Evolutionary conservation across 2,329 filamentous ascomycete species (phyloP), one percentile per base, ranked within the genome.

Genomic region (Cladorrhinum sp.): DNA sequence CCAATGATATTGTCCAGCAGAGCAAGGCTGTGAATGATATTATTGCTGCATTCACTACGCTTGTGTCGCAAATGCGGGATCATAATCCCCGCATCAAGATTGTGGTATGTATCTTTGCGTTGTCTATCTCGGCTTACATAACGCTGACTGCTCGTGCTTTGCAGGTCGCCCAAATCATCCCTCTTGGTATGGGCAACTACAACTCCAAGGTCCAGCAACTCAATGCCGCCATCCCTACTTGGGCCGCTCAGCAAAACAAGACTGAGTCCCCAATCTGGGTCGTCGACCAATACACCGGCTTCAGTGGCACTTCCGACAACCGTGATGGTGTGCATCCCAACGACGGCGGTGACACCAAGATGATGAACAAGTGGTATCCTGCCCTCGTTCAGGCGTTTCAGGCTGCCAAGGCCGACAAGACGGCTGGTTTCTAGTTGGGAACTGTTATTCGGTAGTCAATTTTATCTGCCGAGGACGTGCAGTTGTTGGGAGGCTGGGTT

Each of bases 1-100:
- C 77, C 48, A 78, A 79, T 62, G 76, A 78, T 55, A 74, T 74
- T 60, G 74, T 75, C 54, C 74, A 75, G 68, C 71, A 76, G 66
- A 75, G 71, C 63, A 76, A 75, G 69, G 65, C 69, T 2, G 66
- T 69, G 0, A 60, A 63, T 29, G 71, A 77, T 41, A 77, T 78
- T 57, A 72, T 78, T 23, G 67, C 71, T 10, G 76, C 76, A 7
- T 78, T 77, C 62, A 74, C 73, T 5, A 77, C 71, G 20, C 62
- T 78, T 1, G 68, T 78, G 0, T 66, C 66, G 0, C 69, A 69
- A 1, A 79, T 78, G 76, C 66, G 76, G 20, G 68, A 66, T 9
- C 70, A 69, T 32, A 77, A 78, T 65, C 72, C 76, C 0, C 71
- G 65, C 41, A 77, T 74, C 69, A 78, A 77, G 69, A 78, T 78